Base-by-base conservation (phyloP, 441 rosid species). In the Gossypium laxum region DNA sequence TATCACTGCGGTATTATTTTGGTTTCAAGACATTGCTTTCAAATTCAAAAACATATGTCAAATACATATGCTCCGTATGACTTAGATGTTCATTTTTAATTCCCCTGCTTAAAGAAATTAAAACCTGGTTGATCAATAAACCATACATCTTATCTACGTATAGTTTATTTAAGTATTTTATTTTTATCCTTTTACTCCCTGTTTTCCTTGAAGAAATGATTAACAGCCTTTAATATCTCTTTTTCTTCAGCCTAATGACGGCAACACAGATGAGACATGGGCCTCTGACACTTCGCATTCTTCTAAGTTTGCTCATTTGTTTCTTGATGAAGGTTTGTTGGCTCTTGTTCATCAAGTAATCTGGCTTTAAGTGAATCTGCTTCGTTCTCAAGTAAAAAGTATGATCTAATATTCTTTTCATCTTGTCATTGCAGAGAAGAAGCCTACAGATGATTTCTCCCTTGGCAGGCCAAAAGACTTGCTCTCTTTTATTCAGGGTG, bases 281-380 rank as follows among this genome's bases (percentile, higher is more conserved):
- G 82, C 75, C 75, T 77, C 89, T 64, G 85, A 69, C 56, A 62
- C 54, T 24, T 79, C 71, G 68, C 86, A 83, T 28, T 91, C 96
- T 78, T 95, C 99, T 73, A 95, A 86, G 84, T 95, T 95, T 74
- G 95, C 95, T 61, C 90, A 82, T 72, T 89, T 92, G 86, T 95
- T 95, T 85, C 70, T 78, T 64, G 97, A 92, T 83, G 98, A 88
- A 84, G 99, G 99, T 95, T 80, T 72, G 51, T 32, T 14, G 26
- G 45, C 28, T 18, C 50, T 47, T 72, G 50, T 72, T 47, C 10
- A 32, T 5, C 24, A 32, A 1, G 4, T 51, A 51, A 50, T 18
- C 54, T 19, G n/a, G 52, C 56, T 52, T 55, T 51, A 4, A 70
- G n/a, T 47, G 14, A 19, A 70, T 38, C 24, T 57, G 12, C 69